Evolutionary conservation across 1,139 yeast genomes (phyloP).

Genomic region (Petasospora fabianii): DNA sequence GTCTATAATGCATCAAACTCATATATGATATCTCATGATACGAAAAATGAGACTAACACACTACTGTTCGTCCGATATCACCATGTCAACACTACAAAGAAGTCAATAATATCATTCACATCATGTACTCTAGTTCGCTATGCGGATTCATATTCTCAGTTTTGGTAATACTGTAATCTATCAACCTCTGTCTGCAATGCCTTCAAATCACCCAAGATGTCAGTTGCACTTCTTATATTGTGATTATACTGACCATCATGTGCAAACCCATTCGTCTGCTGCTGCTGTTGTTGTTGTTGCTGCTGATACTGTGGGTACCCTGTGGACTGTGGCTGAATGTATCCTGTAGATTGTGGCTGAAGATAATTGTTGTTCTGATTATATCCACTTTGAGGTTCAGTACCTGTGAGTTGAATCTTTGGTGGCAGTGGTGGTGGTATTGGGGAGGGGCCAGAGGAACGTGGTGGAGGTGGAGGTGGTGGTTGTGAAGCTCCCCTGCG

Average conservation of each 20-base stretch:
- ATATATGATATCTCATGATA: no score
- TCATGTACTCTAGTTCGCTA: no score
- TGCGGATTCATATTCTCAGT: no score
- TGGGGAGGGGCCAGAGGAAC: constrained; percentile 21
- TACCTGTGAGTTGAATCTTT: constrained; percentile 17
- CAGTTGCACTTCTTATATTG: constrained; percentile 37
- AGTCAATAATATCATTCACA: no score
- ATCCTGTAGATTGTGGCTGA: neutral
- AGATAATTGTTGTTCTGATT: constrained; percentile 5
- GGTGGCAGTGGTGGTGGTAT: constrained; percentile 17
- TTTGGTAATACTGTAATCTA: constrained; percentile 32
- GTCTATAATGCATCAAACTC: no score
- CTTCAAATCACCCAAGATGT: constrained; percentile 56
- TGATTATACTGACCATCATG: no score
- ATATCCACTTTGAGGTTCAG: constrained; percentile 13
- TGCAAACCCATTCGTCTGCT: no score
- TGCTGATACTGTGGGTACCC: no score
- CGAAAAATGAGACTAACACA: no score
- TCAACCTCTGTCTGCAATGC: constrained; percentile 66
- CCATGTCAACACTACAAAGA: no score
- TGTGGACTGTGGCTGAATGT: neutral
- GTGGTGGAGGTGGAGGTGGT: constrained; percentile 26
- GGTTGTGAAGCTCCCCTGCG: constrained; percentile 17
- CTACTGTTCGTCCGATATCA: no score
- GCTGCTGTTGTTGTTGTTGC: no score